These are phyloP conservation scores for Scortechinia acanthostroma DNA, from an alignment of 2,329 filamentous ascomycete genomes.

Conservation along the genomic window DNA sequence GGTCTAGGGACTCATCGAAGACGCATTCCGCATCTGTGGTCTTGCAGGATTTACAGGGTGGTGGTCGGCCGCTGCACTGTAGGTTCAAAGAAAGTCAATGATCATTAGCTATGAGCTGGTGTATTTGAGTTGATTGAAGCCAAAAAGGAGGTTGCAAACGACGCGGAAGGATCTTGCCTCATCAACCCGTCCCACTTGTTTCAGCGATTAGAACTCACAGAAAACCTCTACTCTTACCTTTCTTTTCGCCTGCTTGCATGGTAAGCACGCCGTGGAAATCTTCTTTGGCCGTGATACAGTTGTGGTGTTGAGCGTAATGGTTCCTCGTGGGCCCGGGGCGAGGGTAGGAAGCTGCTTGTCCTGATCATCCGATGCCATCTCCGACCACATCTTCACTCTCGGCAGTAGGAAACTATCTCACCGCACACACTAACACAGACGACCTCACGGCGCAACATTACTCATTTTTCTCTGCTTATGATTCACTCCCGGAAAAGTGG, in stretches of 20 bases:
- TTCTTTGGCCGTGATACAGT: constrained; percentile 13
- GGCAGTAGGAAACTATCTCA: too few species aligned
- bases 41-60: constrained; percentile 23
- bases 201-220: neutral
- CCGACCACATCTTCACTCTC: too few species aligned
- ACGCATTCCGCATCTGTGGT: constrained; percentile 14
- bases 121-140: too few species aligned
- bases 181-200: neutral
- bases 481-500: too few species aligned
- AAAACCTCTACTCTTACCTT: constrained; percentile 13
- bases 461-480: too few species aligned
- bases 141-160: too few species aligned
- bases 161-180: too few species aligned
- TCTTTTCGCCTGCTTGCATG: constrained; percentile 23
- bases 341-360: neutral
- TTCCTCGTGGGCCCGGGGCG: neutral
- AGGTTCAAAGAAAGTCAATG: too few species aligned
- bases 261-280: constrained; percentile 21
- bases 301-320: neutral
- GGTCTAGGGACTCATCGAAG: constrained; percentile 22
- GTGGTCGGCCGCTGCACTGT: constrained; percentile 21
- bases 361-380: too few species aligned
- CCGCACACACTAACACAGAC: too few species aligned
- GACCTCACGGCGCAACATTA: too few species aligned
- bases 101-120: too few species aligned